A percentile compares a stretch with the other conserved stretches of the same genome.
These are phyloP conservation scores for Kodamaea sp. DNA, from an alignment of 1,139 yeast genomes.

Conservation along the genomic window DNA sequence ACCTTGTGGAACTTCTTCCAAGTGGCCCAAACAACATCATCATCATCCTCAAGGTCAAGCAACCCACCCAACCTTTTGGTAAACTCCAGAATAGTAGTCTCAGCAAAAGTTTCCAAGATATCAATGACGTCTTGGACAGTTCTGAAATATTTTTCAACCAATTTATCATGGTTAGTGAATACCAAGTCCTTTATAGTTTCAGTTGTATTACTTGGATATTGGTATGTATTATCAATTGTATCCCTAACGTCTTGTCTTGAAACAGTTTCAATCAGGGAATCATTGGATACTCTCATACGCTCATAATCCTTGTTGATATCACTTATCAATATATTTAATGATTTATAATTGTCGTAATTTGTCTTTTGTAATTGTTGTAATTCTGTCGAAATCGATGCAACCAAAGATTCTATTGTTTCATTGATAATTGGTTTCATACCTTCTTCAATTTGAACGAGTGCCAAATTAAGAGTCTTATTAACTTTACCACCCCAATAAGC, in stretches of 20 bases:
- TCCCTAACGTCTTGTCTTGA: constrained; percentile 61
- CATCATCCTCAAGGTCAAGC: constrained; percentile 25
- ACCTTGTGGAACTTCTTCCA: constrained; percentile 66
- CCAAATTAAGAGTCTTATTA: constrained; percentile 40
- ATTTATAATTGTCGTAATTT: constrained; percentile 43
- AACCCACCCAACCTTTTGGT: constrained; percentile 32
- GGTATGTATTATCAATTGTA: constrained; percentile 37
- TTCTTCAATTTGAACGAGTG: constrained; percentile 35
- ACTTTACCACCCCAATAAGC: constrained; percentile 35
- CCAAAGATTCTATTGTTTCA: constrained; percentile 28
- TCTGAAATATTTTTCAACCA: constrained; percentile 37
- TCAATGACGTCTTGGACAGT: constrained; percentile 57
- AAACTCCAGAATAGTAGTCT: constrained; percentile 56
- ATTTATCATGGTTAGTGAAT: constrained; percentile 29
- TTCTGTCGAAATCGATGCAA: constrained; percentile 35
- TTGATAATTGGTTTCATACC: constrained; percentile 40
- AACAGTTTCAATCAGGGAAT: constrained; percentile 27
- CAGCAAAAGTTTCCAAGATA: constrained; percentile 69
- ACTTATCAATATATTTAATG: constrained; percentile 42
- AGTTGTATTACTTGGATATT: constrained; percentile 32
- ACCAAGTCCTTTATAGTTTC: constrained; percentile 31
- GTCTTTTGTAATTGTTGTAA: constrained; percentile 42
- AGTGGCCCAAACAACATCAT: constrained; percentile 50
- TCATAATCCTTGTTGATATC: constrained; percentile 50
- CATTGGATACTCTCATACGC: constrained; percentile 37